A percentile compares a stretch with the other conserved stretches of the same genome.
Conservation (phyloP, 257 asterid species). For the Solanum virginianum region DNA sequence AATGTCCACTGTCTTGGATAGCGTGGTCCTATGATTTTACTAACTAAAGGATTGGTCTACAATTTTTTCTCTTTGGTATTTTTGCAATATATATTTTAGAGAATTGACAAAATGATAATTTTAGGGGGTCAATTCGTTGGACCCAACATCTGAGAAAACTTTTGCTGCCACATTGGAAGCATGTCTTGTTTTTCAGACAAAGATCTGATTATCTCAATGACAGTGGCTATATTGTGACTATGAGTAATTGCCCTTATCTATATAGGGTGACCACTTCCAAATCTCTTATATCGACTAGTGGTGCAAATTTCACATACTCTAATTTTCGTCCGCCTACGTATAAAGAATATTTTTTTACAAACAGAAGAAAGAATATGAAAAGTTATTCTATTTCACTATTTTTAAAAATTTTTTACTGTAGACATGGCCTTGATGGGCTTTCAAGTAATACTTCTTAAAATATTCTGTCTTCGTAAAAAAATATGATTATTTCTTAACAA, state of each 20-base stretch:
- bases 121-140: neutral
- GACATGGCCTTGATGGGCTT: neutral
- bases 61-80: neutral
- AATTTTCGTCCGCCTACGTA: neutral
- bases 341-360: neutral
- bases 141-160: constrained; percentile 1
- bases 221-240: neutral
- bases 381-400: neutral
- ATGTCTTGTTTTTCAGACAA: constrained; percentile 7
- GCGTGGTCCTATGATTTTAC: neutral
- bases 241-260: neutral
- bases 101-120: neutral
- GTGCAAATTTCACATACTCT: neutral
- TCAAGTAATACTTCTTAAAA: neutral
- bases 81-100: neutral
- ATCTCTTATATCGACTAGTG: neutral
- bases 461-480: neutral
- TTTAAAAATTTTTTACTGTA: neutral
- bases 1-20: neutral
- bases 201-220: constrained; percentile 8
- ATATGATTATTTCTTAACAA: neutral
- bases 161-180: constrained; percentile 7
- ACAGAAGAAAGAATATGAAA: too few relatives aligned
- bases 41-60: neutral
- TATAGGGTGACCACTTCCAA: neutral